phyloP scores from a whole-genome alignment of 1,284 basidiomycete genomes.

The Tylopilus orsonianus region DNA sequence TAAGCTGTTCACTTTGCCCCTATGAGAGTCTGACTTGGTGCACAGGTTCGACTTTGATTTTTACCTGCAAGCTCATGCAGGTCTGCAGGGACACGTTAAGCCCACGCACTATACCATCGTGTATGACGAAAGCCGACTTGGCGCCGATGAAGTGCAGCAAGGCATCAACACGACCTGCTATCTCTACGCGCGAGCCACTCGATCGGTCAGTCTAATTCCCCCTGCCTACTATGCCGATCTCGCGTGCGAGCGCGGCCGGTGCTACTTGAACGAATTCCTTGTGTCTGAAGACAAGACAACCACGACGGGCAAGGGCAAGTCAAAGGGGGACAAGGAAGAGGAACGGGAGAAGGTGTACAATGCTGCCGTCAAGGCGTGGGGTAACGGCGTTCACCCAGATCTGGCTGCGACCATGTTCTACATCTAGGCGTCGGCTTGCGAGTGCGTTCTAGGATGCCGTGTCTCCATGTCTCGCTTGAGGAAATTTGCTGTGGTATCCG shows the following conservation, averaged over 20 bases:
- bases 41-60: conserved; percentile 70
- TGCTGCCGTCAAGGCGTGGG: conserved; percentile 57
- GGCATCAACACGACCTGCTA: conserved; percentile 65
- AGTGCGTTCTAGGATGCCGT: no score
- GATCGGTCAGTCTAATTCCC: conserved; percentile 73
- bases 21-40: background rate
- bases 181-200: conserved; percentile 73
- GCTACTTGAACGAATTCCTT: conserved; percentile 68
- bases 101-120: conserved; percentile 75
- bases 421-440: conserved; percentile 48
- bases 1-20: background rate
- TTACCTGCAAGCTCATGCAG: conserved; percentile 72
- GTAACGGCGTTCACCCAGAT: conserved; percentile 57
- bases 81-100: conserved; percentile 40
- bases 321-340: conserved; percentile 40
- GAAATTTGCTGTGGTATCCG: background rate
- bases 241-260: conserved; percentile 71
- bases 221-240: conserved; percentile 77
- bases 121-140: conserved; percentile 67
- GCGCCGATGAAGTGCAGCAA: conserved; percentile 66
- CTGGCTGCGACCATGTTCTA: conserved; percentile 71
- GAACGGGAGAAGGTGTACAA: conserved; percentile 42
- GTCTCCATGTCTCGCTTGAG: no score
- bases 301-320: conserved; percentile 26
- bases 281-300: conserved; percentile 46